These are phyloP conservation scores for Patellaria atrata DNA, from an alignment of 495 filamentous ascomycete species.

Conservation along the genomic window DNA sequence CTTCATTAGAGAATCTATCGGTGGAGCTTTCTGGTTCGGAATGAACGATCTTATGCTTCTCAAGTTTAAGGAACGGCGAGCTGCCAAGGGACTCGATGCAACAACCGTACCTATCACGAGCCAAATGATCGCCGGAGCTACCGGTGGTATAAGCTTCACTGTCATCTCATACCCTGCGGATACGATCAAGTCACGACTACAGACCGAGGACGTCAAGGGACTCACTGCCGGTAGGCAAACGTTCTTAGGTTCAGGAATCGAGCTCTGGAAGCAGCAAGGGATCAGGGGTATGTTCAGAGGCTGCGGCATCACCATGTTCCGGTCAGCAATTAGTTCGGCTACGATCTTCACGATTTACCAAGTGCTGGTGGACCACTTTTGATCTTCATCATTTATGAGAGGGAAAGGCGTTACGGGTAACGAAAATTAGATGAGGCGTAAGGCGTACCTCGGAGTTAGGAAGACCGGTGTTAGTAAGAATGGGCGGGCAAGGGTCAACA, in stretches of 20 bases:
- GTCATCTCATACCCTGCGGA: constrained; percentile 95
- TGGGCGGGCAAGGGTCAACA: too few relatives aligned
- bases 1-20: constrained; percentile 84
- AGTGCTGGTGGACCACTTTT: constrained; percentile 54
- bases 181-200: constrained; percentile 92
- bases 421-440: too few relatives aligned
- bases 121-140: constrained; percentile 76
- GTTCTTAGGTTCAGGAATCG: constrained; percentile 53
- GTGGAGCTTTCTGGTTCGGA: constrained; percentile 91
- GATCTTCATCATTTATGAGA: too few relatives aligned
- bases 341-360: constrained; percentile 95
- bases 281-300: constrained; percentile 78
- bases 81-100: too few relatives aligned
- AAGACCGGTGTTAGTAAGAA: too few relatives aligned
- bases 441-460: too few relatives aligned
- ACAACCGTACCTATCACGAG: constrained; percentile 64
- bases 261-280: constrained; percentile 69
- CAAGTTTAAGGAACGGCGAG: constrained; percentile 37
- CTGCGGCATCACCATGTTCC: constrained; percentile 80
- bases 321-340: constrained; percentile 85
- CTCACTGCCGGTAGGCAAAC: constrained; percentile 29
- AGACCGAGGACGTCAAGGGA: constrained; percentile 58
- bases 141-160: constrained; percentile 85
- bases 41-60: constrained; percentile 67
- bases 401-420: constrained; percentile 9